Percentiles rank a stretch among this genome's conserved stretches.
phyloP scores from a whole-genome alignment of 441 rosid genomes.

The Corymbia calophylla region DNA sequence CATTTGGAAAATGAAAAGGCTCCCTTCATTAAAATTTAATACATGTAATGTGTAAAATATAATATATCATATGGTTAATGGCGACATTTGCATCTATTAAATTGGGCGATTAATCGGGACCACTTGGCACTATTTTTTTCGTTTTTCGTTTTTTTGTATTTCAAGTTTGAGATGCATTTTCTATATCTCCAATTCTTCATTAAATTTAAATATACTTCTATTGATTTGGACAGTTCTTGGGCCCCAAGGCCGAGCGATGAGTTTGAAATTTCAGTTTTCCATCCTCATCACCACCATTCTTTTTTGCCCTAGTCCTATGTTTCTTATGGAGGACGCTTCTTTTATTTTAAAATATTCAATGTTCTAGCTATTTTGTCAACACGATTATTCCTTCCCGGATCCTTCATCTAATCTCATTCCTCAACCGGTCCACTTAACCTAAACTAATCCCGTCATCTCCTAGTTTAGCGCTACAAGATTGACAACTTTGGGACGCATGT shows the following conservation, averaged over 20 bases:
- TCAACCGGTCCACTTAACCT: not conserved
- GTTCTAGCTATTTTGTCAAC: not conserved
- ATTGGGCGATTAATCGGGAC: not conserved
- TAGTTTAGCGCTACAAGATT: not conserved
- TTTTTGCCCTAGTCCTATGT: not conserved
- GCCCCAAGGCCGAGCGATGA: not conserved
- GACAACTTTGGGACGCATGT: not conserved
- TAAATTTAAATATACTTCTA: not conserved
- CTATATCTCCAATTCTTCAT: not conserved
- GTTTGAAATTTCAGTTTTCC: not conserved
- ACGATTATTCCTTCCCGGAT: not conserved
- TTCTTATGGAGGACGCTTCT: not conserved
- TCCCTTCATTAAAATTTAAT: not conserved
- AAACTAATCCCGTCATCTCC: not conserved
- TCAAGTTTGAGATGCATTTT: not conserved
- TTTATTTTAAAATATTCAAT: not conserved
- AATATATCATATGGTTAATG: not conserved
- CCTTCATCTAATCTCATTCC: not conserved
- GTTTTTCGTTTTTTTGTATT: not conserved
- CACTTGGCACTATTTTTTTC: not conserved
- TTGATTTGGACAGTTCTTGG: not conserved
- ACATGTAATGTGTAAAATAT: not conserved
- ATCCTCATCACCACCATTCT: not conserved
- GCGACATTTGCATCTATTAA: not conserved
- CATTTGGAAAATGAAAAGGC: not conserved